Evolutionary conservation across 305 asterid species (phyloP), one percentile per base, ranked within the genome.

Genomic region (Euphrasia arctica): DNA sequence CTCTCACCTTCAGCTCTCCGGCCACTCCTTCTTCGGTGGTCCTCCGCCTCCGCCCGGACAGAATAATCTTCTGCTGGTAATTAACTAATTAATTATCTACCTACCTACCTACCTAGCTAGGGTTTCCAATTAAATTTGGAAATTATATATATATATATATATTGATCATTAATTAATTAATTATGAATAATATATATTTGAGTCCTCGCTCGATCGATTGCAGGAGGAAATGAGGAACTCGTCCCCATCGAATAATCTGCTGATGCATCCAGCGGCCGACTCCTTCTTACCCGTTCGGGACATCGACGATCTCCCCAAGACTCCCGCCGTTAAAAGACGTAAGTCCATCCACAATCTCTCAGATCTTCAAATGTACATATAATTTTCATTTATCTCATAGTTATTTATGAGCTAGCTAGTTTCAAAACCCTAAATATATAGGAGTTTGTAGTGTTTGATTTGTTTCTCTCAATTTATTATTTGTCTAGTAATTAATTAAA

Each of bases 321-420:
- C 95, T 66, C 97, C 95, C 11, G 91, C 59, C 4, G 94, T 94
- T 55, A 92, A 90, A 79, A 74, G 96, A 90, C 98, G 98, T 92
- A 66, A 76, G 91, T 70, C 32, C 2, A 6, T 9, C 31, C 10
- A 1, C n/a, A 7, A 43, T 2, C n/a, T 43, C 12, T 43, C 49
- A 43, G 49, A 43, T 43, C 49, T 43, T 43, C 11, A 43, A 7
- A 11, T 11, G 49, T 43, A 43, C n/a, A 11, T 42, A 18, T 18
- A 18, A 18, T 18, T 18, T 18, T 18, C 22, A 18, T 18, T 18
- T 18, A 18, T 18, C 22, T 18, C 22, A 18, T 18, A 18, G 5
- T 25, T n/a, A 56, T 10, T 27, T 56, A 2, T 56, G 29, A 0
- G 2, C 27, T 28, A 29, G 2, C 9, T 12, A 2, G 8, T n/a